These are phyloP conservation scores for Candida pseudofarinosa DNA, from an alignment of 805 yeast species.

Conservation along the genomic window DNA sequence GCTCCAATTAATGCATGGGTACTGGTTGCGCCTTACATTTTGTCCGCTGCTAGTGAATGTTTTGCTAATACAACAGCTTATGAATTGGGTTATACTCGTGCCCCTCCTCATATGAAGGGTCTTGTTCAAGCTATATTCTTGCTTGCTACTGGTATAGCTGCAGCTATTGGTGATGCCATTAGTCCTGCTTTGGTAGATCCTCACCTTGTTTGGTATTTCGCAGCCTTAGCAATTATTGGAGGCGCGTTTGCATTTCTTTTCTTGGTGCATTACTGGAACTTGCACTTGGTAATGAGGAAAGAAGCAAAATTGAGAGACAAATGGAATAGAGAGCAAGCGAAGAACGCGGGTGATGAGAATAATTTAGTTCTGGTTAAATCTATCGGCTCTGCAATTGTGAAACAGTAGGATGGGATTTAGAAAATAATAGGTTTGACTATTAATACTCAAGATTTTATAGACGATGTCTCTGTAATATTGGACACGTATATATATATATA, in stretches of 20 bases:
- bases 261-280: slow-evolving; percentile 31
- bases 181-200: slow-evolving; percentile 42
- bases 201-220: slow-evolving; percentile 38
- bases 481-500: too few relatives aligned
- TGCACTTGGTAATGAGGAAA: slow-evolving; percentile 37
- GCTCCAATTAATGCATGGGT: slow-evolving; percentile 33
- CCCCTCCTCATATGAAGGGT: slow-evolving; percentile 49
- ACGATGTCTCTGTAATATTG: too few relatives aligned
- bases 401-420: too few relatives aligned
- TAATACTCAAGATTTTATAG: too few relatives aligned
- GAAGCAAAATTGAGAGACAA: slow-evolving; percentile 27
- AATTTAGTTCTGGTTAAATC: slow-evolving; percentile 26
- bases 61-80: slow-evolving; percentile 51
- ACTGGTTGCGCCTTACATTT: slow-evolving; percentile 23
- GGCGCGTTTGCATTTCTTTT: slow-evolving; percentile 27
- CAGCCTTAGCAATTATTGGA: slow-evolving; percentile 36
- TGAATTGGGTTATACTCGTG: slow-evolving; percentile 50
- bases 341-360: slow-evolving; percentile 16
- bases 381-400: slow-evolving; percentile 25
- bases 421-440: too few relatives aligned
- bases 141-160: slow-evolving; percentile 43
- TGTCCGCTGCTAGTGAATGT: slow-evolving; percentile 52
- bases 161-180: slow-evolving; percentile 44
- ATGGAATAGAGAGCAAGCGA: slow-evolving; percentile 5
- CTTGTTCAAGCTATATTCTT: slow-evolving; percentile 46